Conservation (phyloP, 108 stramenopile species). For the Nitzschia inconspicua region DNA sequence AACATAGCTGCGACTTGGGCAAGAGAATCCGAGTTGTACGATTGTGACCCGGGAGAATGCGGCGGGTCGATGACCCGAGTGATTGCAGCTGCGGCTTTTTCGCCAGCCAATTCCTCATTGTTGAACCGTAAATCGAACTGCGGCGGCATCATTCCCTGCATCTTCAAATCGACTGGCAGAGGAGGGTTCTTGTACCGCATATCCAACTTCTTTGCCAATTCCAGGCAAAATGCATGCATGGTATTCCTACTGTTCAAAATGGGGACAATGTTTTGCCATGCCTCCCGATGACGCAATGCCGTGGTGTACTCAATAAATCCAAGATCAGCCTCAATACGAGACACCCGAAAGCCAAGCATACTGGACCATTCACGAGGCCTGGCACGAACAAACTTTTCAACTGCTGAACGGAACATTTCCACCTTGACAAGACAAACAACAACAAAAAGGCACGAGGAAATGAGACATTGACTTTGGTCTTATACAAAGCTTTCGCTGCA, state of each 20-base stretch:
- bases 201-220: conserved; percentile 59
- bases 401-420: conserved; percentile 35
- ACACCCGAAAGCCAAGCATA: conserved; percentile 47
- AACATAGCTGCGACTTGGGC: too few relatives aligned
- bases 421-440: too few relatives aligned
- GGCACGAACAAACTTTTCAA: conserved; percentile 56
- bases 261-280: conserved; percentile 24
- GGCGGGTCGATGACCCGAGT: too few relatives aligned
- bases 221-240: conserved; percentile 53
- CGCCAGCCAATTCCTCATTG: too few relatives aligned
- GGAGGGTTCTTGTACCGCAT: conserved; percentile 45
- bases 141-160: too few relatives aligned
- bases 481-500: too few relatives aligned
- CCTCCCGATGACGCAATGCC: conserved; percentile 41
- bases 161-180: conserved; percentile 19
- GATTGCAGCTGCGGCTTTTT: too few relatives aligned
- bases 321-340: conserved; percentile 49
- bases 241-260: conserved; percentile 56
- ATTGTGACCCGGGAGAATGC: too few relatives aligned
- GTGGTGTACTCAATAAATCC: conserved; percentile 62
- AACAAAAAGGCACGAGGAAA: too few relatives aligned
- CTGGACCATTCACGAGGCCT: conserved; percentile 54
- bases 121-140: too few relatives aligned
- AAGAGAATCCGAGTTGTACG: too few relatives aligned
- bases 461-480: too few relatives aligned